phyloP scores from a whole-genome alignment of 352 stramenopile genomes.

The Phytophthora pini region DNA sequence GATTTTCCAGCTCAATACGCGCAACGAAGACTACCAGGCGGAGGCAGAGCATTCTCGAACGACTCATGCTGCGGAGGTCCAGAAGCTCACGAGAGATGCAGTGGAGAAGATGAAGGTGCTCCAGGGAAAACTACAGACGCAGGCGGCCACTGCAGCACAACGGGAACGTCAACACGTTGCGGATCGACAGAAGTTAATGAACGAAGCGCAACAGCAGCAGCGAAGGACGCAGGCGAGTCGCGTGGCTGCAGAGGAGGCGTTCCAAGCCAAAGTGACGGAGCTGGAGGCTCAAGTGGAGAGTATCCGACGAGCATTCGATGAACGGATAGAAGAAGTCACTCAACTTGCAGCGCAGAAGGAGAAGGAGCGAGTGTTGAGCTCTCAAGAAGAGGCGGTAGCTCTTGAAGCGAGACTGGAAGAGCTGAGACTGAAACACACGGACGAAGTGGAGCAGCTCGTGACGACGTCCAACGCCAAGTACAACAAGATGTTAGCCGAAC shows the following conservation, averaged over 20 bases:
- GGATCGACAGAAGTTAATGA: conserved; percentile 24
- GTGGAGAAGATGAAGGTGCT: conserved; percentile 56
- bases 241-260: conserved; percentile 33
- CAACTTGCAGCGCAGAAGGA: conserved; percentile 18
- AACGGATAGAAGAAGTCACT: conserved; percentile 50
- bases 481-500: conserved; percentile 75
- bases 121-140: conserved; percentile 45
- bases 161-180: conserved; percentile 35
- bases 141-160: conserved; percentile 38
- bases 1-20: conserved; percentile 94
- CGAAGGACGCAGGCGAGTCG: conserved; percentile 40
- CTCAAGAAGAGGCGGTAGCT: conserved; percentile 10
- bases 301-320: conserved; percentile 48
- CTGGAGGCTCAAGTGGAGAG: conserved; percentile 52
- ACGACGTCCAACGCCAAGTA: conserved; percentile 75
- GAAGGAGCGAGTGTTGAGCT: conserved; percentile 37
- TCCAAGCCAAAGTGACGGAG: conserved; percentile 50
- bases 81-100: conserved; percentile 62
- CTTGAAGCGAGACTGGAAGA: conserved; percentile 36
- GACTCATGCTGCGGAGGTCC: conserved; percentile 46
- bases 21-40: conserved; percentile 91
- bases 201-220: conserved; percentile 31
- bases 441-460: conserved; percentile 74
- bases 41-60: conserved; percentile 60
- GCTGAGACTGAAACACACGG: conserved; percentile 45